Base-by-base conservation (phyloP, 768 basidiomycete genomes). In the Lactarius sp. region DNA sequence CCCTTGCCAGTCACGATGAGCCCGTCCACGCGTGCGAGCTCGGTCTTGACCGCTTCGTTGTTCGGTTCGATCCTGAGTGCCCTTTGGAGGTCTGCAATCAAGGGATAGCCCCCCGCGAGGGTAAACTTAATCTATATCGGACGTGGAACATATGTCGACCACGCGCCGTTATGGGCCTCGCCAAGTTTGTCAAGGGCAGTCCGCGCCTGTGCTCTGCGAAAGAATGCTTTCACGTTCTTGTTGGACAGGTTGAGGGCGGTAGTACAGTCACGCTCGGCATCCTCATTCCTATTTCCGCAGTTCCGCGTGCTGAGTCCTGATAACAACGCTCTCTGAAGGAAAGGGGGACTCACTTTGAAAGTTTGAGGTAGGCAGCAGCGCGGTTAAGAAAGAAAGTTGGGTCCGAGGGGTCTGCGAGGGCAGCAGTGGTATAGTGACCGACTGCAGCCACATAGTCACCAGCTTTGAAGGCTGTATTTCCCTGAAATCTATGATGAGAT, bases 301-400 rank as follows among this genome's bases (percentile, higher is more conserved):
- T 27, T 33, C 27, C 27, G 27, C 27, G 27, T 27, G 14, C 16
- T 18, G 44, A 41, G 20, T 2, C 2, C 10, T 16, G 53, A 41
- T 44, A 33, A 61, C 31, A n/a, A 27, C 18, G 34, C 3, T 14
- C 10, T 20, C 16, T 22, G 39, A 9, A 55, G 46, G 42, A 10
- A 36, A 6, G 55, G 57, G 62, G 69, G 75, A 87, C 92, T 78
- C 80, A 94, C 94, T 96, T 97, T 83, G 85, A 87, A 77, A 96
- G 83, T 80, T 94, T 95, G 65, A 98, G 81, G 77, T 95, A 95
- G 33, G 93, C 92, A 41, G 92, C 90, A 3, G 93, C 91, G 50
- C 95, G 85, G 72, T 98, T 98, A 39, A 95, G 79, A 39, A 88
- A 85, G 66, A 87, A 90, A 0, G 91, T 88, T n/a, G 83, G 78